Conservation (phyloP, 2,329 filamentous ascomycete species). For the Aurifilum marmelostoma region DNA sequence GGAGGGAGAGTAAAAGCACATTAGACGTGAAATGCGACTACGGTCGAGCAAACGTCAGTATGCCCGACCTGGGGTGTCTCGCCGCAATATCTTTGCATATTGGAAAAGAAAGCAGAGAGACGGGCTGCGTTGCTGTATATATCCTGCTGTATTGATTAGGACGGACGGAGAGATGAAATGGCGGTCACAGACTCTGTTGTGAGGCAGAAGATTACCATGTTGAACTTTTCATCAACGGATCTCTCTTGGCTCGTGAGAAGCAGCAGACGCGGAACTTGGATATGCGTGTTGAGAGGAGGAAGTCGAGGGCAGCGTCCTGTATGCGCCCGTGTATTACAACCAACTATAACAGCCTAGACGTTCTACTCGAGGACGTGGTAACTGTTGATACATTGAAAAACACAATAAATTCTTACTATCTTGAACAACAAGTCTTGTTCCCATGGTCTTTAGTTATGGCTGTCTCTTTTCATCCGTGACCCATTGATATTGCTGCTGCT, state of each 20-base stretch:
- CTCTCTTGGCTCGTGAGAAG: neutral
- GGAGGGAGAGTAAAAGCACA: slow-evolving; percentile 23
- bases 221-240: neutral
- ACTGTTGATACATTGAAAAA: neutral
- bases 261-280: neutral
- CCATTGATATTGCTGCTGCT: too few relatives aligned
- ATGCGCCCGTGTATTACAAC: neutral
- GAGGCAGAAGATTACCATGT: slow-evolving; percentile 22
- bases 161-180: neutral
- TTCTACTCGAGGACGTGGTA: neutral
- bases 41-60: neutral
- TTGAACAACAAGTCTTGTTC: neutral
- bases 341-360: neutral
- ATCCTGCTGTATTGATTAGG: neutral
- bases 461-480: neutral
- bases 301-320: neutral
- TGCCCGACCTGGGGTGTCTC: neutral
- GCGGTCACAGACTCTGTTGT: neutral
- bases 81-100: slow-evolving; percentile 5
- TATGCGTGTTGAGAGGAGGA: neutral
- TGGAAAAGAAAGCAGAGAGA: neutral
- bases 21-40: slow-evolving; percentile 23
- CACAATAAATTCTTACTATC: neutral
- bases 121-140: slow-evolving; percentile 6
- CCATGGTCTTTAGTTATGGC: neutral